Percentiles rank a stretch among this genome's conserved stretches.
Evolutionary conservation across 352 stramenopile genomes (phyloP).

Genomic region (Sclerospora graminicola): DNA sequence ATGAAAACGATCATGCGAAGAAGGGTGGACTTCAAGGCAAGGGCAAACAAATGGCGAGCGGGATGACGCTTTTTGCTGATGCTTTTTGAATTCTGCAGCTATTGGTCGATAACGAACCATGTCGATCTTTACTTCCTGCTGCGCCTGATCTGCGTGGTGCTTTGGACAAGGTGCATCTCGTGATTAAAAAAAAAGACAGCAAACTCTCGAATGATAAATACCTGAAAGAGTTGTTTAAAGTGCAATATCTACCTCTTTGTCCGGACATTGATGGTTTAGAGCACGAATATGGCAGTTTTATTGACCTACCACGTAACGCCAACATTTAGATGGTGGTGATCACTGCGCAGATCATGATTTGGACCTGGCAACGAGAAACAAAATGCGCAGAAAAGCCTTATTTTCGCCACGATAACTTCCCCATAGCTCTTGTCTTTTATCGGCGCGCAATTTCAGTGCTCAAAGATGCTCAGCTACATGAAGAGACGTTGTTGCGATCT

Average conservation of each 20-base stretch:
- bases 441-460: conserved; percentile 45
- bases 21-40: no score
- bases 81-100: conserved; percentile 18
- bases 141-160: conserved; percentile 47
- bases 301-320: conserved; percentile 31
- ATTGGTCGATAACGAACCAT: conserved; percentile 29
- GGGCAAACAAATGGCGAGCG: no score
- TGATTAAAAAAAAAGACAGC: conserved; percentile 24
- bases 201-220: conserved; percentile 34
- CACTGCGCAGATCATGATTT: conserved; percentile 10
- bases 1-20: no score
- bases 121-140: conserved; percentile 13
- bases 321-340: conserved; percentile 4
- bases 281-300: conserved; percentile 34
- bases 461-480: conserved; percentile 28
- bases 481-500: conserved; percentile 27
- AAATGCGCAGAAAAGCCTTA: conserved; percentile 44
- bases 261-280: conserved; percentile 49
- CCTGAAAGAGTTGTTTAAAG: conserved; percentile 26
- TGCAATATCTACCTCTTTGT: conserved; percentile 27
- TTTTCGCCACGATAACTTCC: conserved; percentile 51
- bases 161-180: conserved; percentile 34
- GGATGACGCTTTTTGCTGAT: no score
- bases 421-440: conserved; percentile 45
- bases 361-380: conserved; percentile 23